phyloP scores from a whole-genome alignment of 805 yeast species.

The Lipomyces yamadae region DNA sequence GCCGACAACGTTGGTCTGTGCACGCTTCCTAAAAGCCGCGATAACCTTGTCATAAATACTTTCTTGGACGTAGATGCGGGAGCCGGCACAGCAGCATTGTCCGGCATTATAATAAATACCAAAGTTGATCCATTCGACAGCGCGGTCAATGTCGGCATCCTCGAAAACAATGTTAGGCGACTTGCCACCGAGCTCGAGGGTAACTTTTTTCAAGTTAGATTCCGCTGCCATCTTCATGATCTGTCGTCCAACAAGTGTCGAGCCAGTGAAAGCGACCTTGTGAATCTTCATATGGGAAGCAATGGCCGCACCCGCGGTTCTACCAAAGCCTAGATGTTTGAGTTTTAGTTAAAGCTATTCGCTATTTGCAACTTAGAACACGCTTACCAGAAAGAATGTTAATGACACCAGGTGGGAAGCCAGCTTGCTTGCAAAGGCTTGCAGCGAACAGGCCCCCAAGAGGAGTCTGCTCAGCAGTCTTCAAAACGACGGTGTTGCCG shows the following conservation, averaged over 20 bases:
- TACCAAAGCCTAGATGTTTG: conserved; percentile 62
- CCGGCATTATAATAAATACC: conserved; percentile 95
- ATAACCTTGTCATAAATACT: conserved; percentile 78
- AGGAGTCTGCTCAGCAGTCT: conserved; percentile 92
- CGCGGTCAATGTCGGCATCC: conserved; percentile 78
- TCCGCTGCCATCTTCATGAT: conserved; percentile 83
- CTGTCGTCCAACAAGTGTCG: conserved; percentile 85
- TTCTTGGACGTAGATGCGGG: conserved; percentile 88
- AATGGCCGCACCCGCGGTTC: conserved; percentile 79
- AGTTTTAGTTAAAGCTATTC: background rate
- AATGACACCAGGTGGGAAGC: conserved; percentile 89
- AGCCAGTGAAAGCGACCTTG: conserved; percentile 94
- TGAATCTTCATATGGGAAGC: conserved; percentile 78
- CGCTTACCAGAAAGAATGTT: conserved; percentile 70
- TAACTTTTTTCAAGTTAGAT: conserved; percentile 83
- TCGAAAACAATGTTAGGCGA: conserved; percentile 88
- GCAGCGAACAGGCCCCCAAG: conserved; percentile 81
- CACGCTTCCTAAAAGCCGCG: conserved; percentile 59
- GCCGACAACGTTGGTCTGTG: conserved; percentile 66
- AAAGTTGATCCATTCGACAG: conserved; percentile 72
- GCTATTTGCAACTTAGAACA: background rate
- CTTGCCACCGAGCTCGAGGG: conserved; percentile 95
- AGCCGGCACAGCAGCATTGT: conserved; percentile 95
- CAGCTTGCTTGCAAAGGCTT: conserved; percentile 73
- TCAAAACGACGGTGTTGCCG: conserved; percentile 85